phyloP scores from a whole-genome alignment of 352 stramenopile species.

The Pythium periplocum region DNA sequence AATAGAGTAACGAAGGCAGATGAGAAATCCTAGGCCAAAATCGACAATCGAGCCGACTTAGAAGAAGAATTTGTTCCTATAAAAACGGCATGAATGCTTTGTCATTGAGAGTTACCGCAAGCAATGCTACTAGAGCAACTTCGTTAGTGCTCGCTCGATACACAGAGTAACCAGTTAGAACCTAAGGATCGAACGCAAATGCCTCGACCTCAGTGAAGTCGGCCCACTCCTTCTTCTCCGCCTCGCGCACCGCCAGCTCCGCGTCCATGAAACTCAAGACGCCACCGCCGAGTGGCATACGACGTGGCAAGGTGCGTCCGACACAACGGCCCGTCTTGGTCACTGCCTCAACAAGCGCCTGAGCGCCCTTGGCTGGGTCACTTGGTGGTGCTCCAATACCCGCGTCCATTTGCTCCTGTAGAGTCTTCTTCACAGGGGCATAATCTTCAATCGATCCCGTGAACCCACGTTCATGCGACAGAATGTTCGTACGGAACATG shows the following conservation, averaged over 20 bases:
- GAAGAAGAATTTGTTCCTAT: no score
- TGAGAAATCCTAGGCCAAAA: no score
- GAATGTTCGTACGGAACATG: constrained; percentile 4
- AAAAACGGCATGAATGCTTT: no score
- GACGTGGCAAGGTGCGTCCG: constrained; percentile 11
- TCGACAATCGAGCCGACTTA: no score
- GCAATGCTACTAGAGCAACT: no score
- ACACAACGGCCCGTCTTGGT: constrained; percentile 21
- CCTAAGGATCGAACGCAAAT: constrained; percentile 1
- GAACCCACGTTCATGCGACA: neutral
- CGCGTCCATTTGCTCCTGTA: neutral
- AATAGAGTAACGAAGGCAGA: no score
- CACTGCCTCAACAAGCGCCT: constrained; percentile 20
- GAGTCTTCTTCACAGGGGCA: neutral
- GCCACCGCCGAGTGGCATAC: constrained; percentile 6
- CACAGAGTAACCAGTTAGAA: no score
- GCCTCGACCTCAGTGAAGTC: constrained; percentile 1
- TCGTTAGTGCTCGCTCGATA: no score
- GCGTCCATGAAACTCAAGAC: neutral
- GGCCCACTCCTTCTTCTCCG: constrained; percentile 1
- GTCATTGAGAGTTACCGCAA: no score
- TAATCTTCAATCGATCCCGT: neutral
- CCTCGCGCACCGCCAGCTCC: neutral
- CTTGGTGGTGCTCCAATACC: neutral
- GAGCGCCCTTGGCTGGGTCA: constrained; percentile 14